Evolutionary conservation across 306 rosid species (phyloP), one percentile per base, ranked within the genome.

Genomic region (Lathyrus tuberosus): DNA sequence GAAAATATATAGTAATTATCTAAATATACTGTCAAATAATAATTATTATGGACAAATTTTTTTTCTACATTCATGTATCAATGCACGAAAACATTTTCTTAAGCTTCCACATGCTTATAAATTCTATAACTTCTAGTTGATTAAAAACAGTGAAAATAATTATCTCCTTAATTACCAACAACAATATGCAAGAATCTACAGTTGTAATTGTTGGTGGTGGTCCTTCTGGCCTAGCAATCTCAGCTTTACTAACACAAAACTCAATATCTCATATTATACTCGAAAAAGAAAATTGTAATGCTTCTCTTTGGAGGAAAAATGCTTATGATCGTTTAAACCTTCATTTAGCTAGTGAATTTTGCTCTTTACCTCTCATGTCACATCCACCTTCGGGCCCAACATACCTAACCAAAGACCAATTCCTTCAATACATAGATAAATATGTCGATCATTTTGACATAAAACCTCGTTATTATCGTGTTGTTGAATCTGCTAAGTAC

Each of bases 281-380:
- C 0, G 54, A 48, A 38, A 84, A 57, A 62, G 83, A 84, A 1
- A 84, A 82, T 46, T 84, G 81, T 2, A 6, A n/a, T 18, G 83
- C 54, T 24, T 84, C 91, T 38, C 87, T 87, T 7, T 84, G 85
- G 87, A 82, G 74, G 26, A 84, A 84, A 66, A 43, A 80, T 18
- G 3, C 85, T 26, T 84, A 87, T 16, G 81, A 87, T 18, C 64
- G 84, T 5, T 6, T 84, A 0, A 57, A 68, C 18, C 83, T 86
- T 0, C 88, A 84, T n/a, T 35, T 87, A 5, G 83, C 84, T 0
- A 86, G 73, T 14, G 74, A 77, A 8, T 79, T 74, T 41, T 86
- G 83, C 17, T 16, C 26, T 4, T 62, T 86, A 2, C 88, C 88
- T 0, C 17, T 37, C 6, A 44, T 73, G 69, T 56, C 84, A 3